A percentile compares a stretch with the other conserved stretches of the same genome.
Evolutionary conservation across 257 asterid genomes (phyloP).

Genomic region (Nicotiana tabacum): DNA sequence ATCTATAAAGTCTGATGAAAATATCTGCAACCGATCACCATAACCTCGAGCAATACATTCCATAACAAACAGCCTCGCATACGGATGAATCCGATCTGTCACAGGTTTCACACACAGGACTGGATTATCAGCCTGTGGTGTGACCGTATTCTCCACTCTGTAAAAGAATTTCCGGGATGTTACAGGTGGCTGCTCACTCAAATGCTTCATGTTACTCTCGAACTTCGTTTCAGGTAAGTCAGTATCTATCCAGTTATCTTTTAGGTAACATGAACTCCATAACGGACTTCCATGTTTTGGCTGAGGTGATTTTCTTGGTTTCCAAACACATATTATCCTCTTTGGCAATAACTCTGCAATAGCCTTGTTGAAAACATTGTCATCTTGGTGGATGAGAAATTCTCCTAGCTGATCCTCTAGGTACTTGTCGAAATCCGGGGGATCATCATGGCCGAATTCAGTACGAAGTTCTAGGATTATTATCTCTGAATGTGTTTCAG

Average conservation of each 20-base stretch:
- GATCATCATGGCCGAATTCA: slow-evolving; percentile 84
- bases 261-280: slow-evolving; percentile 64
- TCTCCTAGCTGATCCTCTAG: slow-evolving; percentile 66
- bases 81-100: slow-evolving; percentile 62
- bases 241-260: slow-evolving; percentile 81
- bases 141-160: slow-evolving; percentile 89
- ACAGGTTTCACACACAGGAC: slow-evolving; percentile 73
- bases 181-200: slow-evolving; percentile 57
- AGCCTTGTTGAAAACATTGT: slow-evolving; percentile 52
- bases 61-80: slow-evolving; percentile 58
- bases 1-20: slow-evolving; percentile 71
- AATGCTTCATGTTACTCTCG: slow-evolving; percentile 65
- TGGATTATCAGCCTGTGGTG: slow-evolving; percentile 90
- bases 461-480: slow-evolving; percentile 73
- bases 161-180: slow-evolving; percentile 56
- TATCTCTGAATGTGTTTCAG: slow-evolving; percentile 72
- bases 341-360: slow-evolving; percentile 59
- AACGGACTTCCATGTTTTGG: slow-evolving; percentile 52
- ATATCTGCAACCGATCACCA: slow-evolving; percentile 62
- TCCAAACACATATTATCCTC: slow-evolving; percentile 83
- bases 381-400: slow-evolving; percentile 65
- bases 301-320: slow-evolving; percentile 62
- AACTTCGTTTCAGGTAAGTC: slow-evolving; percentile 84
- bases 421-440: slow-evolving; percentile 64
- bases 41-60: slow-evolving; percentile 42